A percentile compares a stretch with the other conserved stretches of the same genome.
Evolutionary conservation across 345 rosid species (phyloP).

Genomic region (Heritiera fomes): DNA sequence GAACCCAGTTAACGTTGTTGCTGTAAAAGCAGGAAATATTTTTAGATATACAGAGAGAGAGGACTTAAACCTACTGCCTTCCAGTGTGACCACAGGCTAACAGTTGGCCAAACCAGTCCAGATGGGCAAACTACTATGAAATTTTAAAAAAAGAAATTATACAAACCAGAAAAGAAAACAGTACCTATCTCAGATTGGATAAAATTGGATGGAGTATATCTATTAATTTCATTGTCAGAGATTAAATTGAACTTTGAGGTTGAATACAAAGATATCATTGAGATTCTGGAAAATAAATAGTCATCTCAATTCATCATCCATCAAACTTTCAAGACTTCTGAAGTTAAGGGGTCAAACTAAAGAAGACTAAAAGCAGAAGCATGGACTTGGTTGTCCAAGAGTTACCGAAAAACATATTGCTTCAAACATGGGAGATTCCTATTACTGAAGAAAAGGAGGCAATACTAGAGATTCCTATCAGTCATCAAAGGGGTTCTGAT

Average conservation of each 20-base stretch:
- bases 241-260: neutral
- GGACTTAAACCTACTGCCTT: neutral
- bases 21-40: constrained; percentile 34
- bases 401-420: neutral
- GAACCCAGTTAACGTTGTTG: constrained; percentile 89
- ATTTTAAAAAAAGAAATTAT: neutral
- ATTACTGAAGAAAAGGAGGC: neutral
- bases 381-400: neutral
- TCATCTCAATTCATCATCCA: constrained; percentile 2
- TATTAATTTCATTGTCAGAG: neutral
- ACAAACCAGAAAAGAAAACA: neutral
- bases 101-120: neutral
- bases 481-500: neutral
- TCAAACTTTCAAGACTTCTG: neutral
- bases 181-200: neutral
- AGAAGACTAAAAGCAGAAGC: neutral
- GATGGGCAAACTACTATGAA: neutral
- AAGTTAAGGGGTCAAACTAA: neutral
- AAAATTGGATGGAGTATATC: neutral
- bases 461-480: neutral
- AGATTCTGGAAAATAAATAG: neutral
- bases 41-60: neutral
- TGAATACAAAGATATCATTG: neutral
- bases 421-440: neutral
- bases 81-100: neutral